These are phyloP conservation scores for Globisporangium spiculum DNA, from an alignment of 352 stramenopile genomes.

Conservation along the genomic window DNA sequence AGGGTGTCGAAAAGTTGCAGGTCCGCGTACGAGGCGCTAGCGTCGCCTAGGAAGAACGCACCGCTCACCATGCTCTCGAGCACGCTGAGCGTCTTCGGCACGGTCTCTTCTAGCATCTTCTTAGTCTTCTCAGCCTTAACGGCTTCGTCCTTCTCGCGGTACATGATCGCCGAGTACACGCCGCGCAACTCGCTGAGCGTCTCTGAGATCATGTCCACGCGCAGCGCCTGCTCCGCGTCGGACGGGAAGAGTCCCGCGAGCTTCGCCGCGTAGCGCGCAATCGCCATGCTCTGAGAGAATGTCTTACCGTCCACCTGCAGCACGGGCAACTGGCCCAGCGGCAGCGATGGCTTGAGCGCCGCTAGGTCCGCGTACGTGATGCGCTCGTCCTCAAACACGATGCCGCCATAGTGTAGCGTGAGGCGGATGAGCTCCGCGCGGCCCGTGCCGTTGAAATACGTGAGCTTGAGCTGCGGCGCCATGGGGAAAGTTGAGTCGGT, in stretches of 20 bases:
- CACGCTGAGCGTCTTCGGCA: slow-evolving; percentile 28
- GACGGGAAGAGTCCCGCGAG: slow-evolving; percentile 21
- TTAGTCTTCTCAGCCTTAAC: slow-evolving; percentile 36
- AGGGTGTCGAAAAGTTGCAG: slow-evolving; percentile 45
- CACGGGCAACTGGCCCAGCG: slow-evolving; percentile 26
- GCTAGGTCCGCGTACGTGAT: slow-evolving; percentile 11
- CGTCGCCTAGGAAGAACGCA: slow-evolving; percentile 38
- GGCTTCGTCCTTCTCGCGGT: slow-evolving; percentile 22
- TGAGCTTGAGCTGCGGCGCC: slow-evolving; percentile 50
- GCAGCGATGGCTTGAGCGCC: slow-evolving; percentile 23
- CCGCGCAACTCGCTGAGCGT: slow-evolving; percentile 10
- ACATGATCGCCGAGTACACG: neutral
- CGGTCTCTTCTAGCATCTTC: slow-evolving; percentile 25
- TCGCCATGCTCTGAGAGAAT: slow-evolving; percentile 27
- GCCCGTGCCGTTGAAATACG: slow-evolving; percentile 59
- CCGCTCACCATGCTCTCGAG: slow-evolving; percentile 32
- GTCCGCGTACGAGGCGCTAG: slow-evolving; percentile 33
- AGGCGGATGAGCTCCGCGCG: slow-evolving; percentile 66
- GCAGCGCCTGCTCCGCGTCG: slow-evolving; percentile 14
- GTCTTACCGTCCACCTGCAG: slow-evolving; percentile 26
- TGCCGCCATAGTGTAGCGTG: slow-evolving; percentile 31
- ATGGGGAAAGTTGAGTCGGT: neutral
- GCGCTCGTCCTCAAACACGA: slow-evolving; percentile 28
- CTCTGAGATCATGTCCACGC: slow-evolving; percentile 20
- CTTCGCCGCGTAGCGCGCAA: slow-evolving; percentile 30